Evolutionary conservation across 2,329 filamentous ascomycete genomes (phyloP).

Genomic region (Epichloe bromicola): DNA sequence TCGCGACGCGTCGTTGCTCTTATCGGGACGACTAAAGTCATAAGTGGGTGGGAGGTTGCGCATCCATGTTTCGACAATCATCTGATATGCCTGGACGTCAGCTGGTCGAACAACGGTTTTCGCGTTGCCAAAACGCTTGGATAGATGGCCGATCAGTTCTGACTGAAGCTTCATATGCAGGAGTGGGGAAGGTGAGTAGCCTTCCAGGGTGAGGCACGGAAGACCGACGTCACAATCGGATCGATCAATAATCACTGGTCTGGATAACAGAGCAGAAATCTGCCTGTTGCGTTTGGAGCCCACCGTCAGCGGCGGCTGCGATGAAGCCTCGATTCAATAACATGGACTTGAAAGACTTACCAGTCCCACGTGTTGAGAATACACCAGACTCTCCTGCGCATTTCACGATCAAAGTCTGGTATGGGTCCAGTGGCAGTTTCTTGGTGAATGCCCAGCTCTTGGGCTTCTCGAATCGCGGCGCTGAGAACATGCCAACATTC

Average conservation of each 20-base stretch:
- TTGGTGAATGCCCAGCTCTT: slow-evolving; percentile 23
- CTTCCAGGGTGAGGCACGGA: slow-evolving; percentile 21
- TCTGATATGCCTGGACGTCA: slow-evolving; percentile 20
- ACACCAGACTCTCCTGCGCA: slow-evolving; percentile 24
- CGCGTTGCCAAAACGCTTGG: slow-evolving; percentile 17
- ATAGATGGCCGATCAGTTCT: slow-evolving; percentile 18
- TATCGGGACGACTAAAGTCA: slow-evolving; percentile 26
- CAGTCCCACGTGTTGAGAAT: slow-evolving; percentile 26
- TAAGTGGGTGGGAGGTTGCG: slow-evolving; percentile 28
- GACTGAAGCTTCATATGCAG: slow-evolving; percentile 25
- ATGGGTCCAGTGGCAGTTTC: slow-evolving; percentile 15
- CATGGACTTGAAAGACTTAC: slow-evolving; percentile 12
- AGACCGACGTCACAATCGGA: slow-evolving; percentile 19
- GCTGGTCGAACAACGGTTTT: slow-evolving; percentile 15
- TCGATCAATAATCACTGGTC: slow-evolving; percentile 23
- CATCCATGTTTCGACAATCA: slow-evolving; percentile 29
- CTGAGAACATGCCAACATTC: slow-evolving; percentile 26
- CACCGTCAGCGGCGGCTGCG: no score
- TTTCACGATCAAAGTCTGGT: slow-evolving; percentile 23
- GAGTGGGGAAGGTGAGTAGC: slow-evolving; percentile 18
- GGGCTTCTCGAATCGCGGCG: slow-evolving; percentile 22
- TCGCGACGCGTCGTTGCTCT: slow-evolving; percentile 24
- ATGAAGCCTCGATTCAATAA: background rate
- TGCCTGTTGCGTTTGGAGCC: slow-evolving; percentile 13
- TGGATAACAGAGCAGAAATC: slow-evolving; percentile 20